Evolutionary conservation across 2,329 filamentous ascomycete genomes (phyloP), one percentile per base, ranked within the genome.

Genomic region (Colletotrichum tofieldiae): DNA sequence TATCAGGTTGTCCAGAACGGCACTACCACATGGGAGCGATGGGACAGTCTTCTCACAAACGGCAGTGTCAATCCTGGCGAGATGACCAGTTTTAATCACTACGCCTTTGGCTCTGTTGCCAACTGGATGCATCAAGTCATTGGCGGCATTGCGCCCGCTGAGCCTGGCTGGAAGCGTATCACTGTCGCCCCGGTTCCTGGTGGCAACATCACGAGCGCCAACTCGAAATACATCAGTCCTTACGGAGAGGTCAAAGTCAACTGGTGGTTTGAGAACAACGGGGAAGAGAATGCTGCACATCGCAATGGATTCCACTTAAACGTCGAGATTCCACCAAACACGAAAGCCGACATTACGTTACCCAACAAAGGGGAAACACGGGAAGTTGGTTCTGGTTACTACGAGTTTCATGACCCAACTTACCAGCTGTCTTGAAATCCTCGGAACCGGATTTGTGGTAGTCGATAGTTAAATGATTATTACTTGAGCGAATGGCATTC

Each of bases 71-170:
- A 88, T 65, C 79, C 83, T 0, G 83, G 85, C 0, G 75, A 79
- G 41, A 87, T 88, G 86, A 86, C 85, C 0, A 86, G 84, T 23
- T 86, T 86, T 72, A 87, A 87, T 41, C 85, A 88, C 73, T 88
- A 87, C 65, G 82, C 86, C 0, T 82, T 86, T n/a, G 85, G 86
- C 0, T 83, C 84, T 0, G 84, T 88, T 1, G 84, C 82, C 2
- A 81, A 85, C 69, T 88, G 84, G 84, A 81, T 87, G 35, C 84
- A 87, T 68, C 78, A 80, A 49, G 80, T 79, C 5, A 78, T 86
- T 14, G 85, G 83, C 1, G 85, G 85, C 0, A 75, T 86, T 0
- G 78, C 79, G 0, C 82, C 82, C 0, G 77, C 78, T 1, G 79
- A 82, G 49, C 81, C 84, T 0, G 84, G 83, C 0, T 86, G 84